Evolutionary conservation across 495 filamentous ascomycete species (phyloP), one percentile per base, ranked within the genome.

Genomic region (Aspergillus carlsbadensis): DNA sequence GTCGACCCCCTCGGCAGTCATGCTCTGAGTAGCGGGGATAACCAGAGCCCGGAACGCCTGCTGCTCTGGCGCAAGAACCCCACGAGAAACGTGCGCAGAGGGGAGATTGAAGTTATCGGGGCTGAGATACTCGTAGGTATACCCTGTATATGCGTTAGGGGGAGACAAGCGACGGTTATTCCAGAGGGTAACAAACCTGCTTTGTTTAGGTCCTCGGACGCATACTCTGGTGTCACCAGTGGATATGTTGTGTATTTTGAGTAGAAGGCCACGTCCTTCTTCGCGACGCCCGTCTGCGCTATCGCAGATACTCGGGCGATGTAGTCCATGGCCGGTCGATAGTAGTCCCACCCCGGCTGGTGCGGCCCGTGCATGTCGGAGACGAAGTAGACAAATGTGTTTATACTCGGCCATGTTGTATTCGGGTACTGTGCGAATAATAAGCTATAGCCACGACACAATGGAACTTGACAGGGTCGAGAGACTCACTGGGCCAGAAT

Each of bases 41-140:
- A 54, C 39, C 22, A 54, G 14, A n/a, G 52, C 52, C 39, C 22
- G 15, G 52, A 54, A 54, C 2, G 39, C 52, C 18, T 36, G 26
- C 7, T 13, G 13, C 4, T 54, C 26, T 4, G 26, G 26, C 26
- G 26, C 26, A 8, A 29, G 26, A 8, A 29, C 8, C 3, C 8
- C 26, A 15, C 1, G 39, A 39, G 39, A 31, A 11, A 54, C 52
- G 21, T 54, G 22, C 20, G 52, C 52, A 5, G n/a, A n/a, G 2
- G 52, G 31, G 5, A 54, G 52, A 10, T 33, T n/a, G 26, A 44
- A 54, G 52, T 54, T 54, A 24, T 54, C 52, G 13, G 52, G 52
- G 40, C 52, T 54, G n/a, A 54, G 39, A 42, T 54, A 54, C 31
- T 54, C 39, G 17, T 54, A 54, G 6, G 52, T 54, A 22, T 44